Base-by-base conservation (phyloP, 352 stramenopile genomes). In the Globisporangium irregulare region DNA sequence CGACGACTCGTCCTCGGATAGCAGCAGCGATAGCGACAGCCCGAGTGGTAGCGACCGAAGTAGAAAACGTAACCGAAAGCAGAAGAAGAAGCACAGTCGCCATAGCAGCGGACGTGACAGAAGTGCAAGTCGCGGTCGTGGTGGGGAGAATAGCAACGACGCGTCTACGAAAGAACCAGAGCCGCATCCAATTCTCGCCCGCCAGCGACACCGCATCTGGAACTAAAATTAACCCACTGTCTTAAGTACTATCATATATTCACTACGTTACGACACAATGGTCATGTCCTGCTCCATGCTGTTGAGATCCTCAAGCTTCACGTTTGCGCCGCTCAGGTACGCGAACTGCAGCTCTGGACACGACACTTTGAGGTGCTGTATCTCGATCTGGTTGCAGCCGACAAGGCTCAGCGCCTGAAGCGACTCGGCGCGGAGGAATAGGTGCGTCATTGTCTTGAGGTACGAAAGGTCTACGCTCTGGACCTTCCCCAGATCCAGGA, bases 381-480 rank as follows among this genome's bases (percentile, higher is more conserved):
- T 75, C 53, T 64, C 60, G 3, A 93, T 70, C 50, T 78, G 74
- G 6, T 48, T 71, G 59, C 80, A 87, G 14, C 78, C 80, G n/a
- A 67, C 75, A 2, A 93, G 66, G 22, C 81, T 82, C 18, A 92
- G 66, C 20, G 64, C 57, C 3, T 63, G 69, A 6, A 93, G 69
- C 5, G 75, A 73, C 22, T 69, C 63, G 9, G 81, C 82, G 22
- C 74, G 76, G 32, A 93, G 71, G 55, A 80, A 82, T 57, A 92
- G 57, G 34, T 89, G 74, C 25, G 73, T 84, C 55, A 93, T 68
- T 18, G 72, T 75, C 69, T 83, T 83, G 34, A 92, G 69, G 29
- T 82, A 89, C n/a, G 85, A 90, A 59, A 92, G 64, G 50, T 93
- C 76, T 20, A 91, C 66, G 0, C 64, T 53, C n/a, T 59, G 67